These are phyloP conservation scores for Fusarium sp. DNA, from an alignment of 2,329 filamentous ascomycete genomes.

Conservation along the genomic window DNA sequence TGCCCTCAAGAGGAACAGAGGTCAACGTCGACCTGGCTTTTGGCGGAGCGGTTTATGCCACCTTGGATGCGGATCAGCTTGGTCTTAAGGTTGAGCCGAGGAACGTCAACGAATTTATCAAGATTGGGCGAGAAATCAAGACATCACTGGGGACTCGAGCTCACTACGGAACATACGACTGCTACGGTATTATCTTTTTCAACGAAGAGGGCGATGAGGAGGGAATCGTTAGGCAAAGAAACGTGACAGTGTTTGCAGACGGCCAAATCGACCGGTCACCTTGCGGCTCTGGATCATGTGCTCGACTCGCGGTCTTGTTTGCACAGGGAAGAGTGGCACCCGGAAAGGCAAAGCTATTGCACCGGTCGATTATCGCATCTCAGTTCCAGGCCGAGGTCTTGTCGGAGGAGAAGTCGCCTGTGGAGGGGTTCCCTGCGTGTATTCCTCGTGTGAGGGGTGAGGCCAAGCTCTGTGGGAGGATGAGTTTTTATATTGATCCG, in stretches of 20 bases:
- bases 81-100: slow-evolving; percentile 19
- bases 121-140: slow-evolving; percentile 33
- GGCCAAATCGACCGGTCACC: slow-evolving; percentile 43
- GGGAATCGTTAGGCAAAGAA: slow-evolving; percentile 19
- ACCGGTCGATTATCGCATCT: slow-evolving; percentile 23
- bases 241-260: slow-evolving; percentile 42
- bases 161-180: slow-evolving; percentile 13
- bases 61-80: slow-evolving; percentile 17
- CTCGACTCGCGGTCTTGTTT: slow-evolving; percentile 29
- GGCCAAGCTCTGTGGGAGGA: slow-evolving; percentile 22
- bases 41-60: slow-evolving; percentile 29
- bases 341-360: background rate
- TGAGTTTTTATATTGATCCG: slow-evolving; percentile 36
- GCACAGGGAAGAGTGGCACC: background rate
- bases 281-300: slow-evolving; percentile 39
- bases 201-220: slow-evolving; percentile 3
- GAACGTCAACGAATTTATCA: slow-evolving; percentile 21
- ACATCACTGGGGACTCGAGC: slow-evolving; percentile 11
- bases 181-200: slow-evolving; percentile 31
- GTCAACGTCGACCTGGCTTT: slow-evolving; percentile 13
- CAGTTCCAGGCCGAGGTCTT: slow-evolving; percentile 28
- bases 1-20: background rate
- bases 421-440: slow-evolving; percentile 26
- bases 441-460: slow-evolving; percentile 29
- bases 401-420: slow-evolving; percentile 18